Base-by-base conservation (phyloP, 2,329 filamentous ascomycete species). In the Alternaria consortialis region DNA sequence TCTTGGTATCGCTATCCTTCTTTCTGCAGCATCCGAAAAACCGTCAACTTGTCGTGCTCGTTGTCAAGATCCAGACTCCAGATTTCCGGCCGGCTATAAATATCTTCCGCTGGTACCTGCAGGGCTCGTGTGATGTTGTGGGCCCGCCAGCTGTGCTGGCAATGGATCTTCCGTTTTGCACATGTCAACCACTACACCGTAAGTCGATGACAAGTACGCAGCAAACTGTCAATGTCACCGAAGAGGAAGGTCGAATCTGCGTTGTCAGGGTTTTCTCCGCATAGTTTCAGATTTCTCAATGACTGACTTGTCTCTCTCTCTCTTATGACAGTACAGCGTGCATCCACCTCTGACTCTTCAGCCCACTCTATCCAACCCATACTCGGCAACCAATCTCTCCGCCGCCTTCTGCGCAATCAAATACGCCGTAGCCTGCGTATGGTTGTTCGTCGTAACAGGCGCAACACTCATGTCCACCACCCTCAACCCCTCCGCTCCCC, bases 391-490 rank as follows among this genome's bases (percentile, higher is more conserved):
- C 48, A 78, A 51, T 64, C 65, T 74, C 47, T 77, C 74, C n/a
- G 73, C 71, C 13, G 74, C 74, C 60, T 73, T 73, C 63, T 77
- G 69, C 12, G 74, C 75, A 15, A 78, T 61, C 32, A 78, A 52
- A 66, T 78, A 79, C 9, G 75, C 75, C 27, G 73, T 77, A 3
- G 72, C 43, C 65, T 77, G 73, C 11, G 74, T 75, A 57, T 77
- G 76, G 53, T 78, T 78, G 50, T 75, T 77, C 7, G 74, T 72
- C 29, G 73, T 70, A 25, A 79, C 37, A 15, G 75, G 74, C 39
- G 69, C 72, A 32, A 78, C 73, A 51, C 74, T 75, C 59, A 76
- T 34, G 63, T 82, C 80, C 17, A 80, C 78, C 1, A 82, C 75
- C 25, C 80, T 67, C 40, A 82, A 54, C 1, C 74, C 73, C 29